Percentiles rank a stretch among this genome's conserved stretches.
These are phyloP conservation scores for Rutstroemia sydowiana DNA, from an alignment of 2,329 filamentous ascomycete genomes.

Conservation along the genomic window DNA sequence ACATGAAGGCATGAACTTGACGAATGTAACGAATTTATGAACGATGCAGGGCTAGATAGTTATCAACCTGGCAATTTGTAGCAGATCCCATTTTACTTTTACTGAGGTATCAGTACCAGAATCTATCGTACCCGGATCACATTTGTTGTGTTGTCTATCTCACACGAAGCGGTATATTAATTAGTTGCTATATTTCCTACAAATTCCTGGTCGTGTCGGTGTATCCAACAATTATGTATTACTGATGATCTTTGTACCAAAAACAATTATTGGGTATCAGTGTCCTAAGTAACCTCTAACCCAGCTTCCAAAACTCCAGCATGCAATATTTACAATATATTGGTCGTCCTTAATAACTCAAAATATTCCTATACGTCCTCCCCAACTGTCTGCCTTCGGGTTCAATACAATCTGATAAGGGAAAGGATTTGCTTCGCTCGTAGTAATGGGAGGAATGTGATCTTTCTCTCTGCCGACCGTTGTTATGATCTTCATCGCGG, in stretches of 20 bases:
- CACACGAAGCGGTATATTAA: not conserved
- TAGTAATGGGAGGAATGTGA: slow-evolving; percentile 95
- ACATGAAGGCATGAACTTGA: slow-evolving; percentile 13
- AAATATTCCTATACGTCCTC: slow-evolving; percentile 64
- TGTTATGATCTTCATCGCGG: slow-evolving; percentile 82
- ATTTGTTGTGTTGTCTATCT: not conserved
- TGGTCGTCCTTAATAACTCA: slow-evolving; percentile 10
- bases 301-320: slow-evolving; percentile 9
- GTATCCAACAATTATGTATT: not conserved
- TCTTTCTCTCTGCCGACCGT: slow-evolving; percentile 85
- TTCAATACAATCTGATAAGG: slow-evolving; percentile 90
- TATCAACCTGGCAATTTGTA: too few species aligned
- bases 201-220: not conserved
- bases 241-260: slow-evolving; percentile 1
- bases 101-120: too few species aligned
- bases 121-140: too few species aligned
- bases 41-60: slow-evolving; percentile 1
- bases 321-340: slow-evolving; percentile 9
- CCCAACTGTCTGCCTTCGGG: slow-evolving; percentile 72
- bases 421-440: slow-evolving; percentile 85
- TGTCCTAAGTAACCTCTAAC: slow-evolving; percentile 20
- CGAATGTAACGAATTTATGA: slow-evolving; percentile 2
- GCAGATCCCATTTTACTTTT: too few species aligned
- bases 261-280: slow-evolving; percentile 25
- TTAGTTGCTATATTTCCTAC: too few species aligned